phyloP scores from a whole-genome alignment of 169 alveolate genomes.

The Plasmodium blacklocki region DNA sequence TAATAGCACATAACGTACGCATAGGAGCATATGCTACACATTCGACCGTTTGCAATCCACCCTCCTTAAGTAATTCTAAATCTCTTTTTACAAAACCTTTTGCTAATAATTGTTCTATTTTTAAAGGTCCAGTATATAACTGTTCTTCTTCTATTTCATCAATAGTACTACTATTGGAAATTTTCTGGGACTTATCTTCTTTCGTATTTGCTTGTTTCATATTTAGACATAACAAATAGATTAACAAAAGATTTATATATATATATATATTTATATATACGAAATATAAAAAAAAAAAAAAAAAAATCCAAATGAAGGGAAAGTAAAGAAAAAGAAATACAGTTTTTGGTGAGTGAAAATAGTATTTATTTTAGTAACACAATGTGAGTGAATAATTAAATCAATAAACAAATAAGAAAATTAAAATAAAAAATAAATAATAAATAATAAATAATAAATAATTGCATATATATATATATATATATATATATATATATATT shows the following conservation, averaged over 20 bases:
- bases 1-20: constrained; percentile 91
- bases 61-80: constrained; percentile 93
- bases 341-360: too few species aligned
- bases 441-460: too few species aligned
- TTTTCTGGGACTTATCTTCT: constrained; percentile 68
- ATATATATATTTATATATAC: not conserved
- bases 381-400: too few species aligned
- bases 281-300: not conserved
- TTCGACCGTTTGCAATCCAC: constrained; percentile 90
- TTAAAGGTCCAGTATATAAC: constrained; percentile 83
- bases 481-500: not conserved
- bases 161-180: constrained; percentile 49
- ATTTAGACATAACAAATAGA: constrained; percentile 41
- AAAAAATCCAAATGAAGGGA: not conserved
- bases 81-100: constrained; percentile 91
- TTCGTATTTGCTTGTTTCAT: constrained; percentile 67
- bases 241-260: too few species aligned
- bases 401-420: too few species aligned
- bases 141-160: constrained; percentile 78
- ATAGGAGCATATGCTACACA: constrained; percentile 95
- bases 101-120: constrained; percentile 87
- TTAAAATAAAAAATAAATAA: not conserved
- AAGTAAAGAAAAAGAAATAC: too few species aligned
- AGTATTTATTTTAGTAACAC: too few species aligned
- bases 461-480: not conserved